Evolutionary conservation across 2,329 filamentous ascomycete species (phyloP).

Genomic region (Paecilomyces dactylethromorphus): DNA sequence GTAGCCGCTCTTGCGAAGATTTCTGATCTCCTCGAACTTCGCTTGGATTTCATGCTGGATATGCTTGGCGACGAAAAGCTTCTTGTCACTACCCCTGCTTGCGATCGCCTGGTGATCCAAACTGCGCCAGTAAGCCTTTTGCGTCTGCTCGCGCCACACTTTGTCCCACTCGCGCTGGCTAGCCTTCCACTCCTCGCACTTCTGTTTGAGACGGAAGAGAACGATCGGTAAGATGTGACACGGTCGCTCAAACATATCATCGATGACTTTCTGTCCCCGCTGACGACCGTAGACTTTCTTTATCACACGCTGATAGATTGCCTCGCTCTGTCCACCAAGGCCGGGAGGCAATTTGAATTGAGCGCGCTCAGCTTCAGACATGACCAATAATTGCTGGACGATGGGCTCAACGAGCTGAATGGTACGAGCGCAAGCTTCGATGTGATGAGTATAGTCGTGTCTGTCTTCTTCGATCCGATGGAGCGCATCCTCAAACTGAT

Average conservation of each 20-base stretch:
- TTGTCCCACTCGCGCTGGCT: slow-evolving; percentile 98
- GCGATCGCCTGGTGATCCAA: slow-evolving; percentile 94
- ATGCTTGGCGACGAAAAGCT: slow-evolving; percentile 81
- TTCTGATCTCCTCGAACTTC: slow-evolving; percentile 84
- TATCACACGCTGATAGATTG: slow-evolving; percentile 92
- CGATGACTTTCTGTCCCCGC: slow-evolving; percentile 75
- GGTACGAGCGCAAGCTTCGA: slow-evolving; percentile 88
- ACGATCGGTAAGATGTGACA: slow-evolving; percentile 85
- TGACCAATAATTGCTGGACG: slow-evolving; percentile 78
- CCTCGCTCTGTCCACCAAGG: slow-evolving; percentile 86
- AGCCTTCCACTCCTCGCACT: slow-evolving; percentile 96
- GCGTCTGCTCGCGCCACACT: slow-evolving; percentile 94
- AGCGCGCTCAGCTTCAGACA: slow-evolving; percentile 65
- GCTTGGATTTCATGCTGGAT: slow-evolving; percentile 86
- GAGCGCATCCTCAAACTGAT: slow-evolving; percentile 85
- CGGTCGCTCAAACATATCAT: slow-evolving; percentile 76
- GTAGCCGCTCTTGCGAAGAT: slow-evolving; percentile 56
- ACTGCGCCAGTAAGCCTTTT: slow-evolving; percentile 91
- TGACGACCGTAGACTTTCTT: slow-evolving; percentile 95
- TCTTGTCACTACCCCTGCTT: slow-evolving; percentile 83
- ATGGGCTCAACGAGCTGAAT: slow-evolving; percentile 95
- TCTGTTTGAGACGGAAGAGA: slow-evolving; percentile 83
- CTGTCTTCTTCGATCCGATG: slow-evolving; percentile 97
- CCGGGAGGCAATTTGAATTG: slow-evolving; percentile 74
- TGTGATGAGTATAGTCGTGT: slow-evolving; percentile 98